A percentile compares a stretch with the other conserved stretches of the same genome.
These are phyloP conservation scores for Arthrobotrys sphaeroides DNA, from an alignment of 2,329 filamentous ascomycete species.

Conservation along the genomic window DNA sequence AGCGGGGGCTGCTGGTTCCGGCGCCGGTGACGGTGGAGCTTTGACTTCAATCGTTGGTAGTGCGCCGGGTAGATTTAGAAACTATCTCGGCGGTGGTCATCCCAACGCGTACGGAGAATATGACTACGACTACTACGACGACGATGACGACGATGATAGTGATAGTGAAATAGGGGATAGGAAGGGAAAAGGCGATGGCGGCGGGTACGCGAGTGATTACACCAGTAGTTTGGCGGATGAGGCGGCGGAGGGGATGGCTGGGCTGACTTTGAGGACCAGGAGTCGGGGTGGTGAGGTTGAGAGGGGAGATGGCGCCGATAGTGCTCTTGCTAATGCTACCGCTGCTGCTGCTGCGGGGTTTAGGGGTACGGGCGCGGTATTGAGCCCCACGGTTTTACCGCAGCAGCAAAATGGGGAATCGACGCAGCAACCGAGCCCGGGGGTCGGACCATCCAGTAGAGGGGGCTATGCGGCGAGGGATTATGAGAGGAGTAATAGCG, in stretches of 20 bases:
- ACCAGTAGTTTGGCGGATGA: slow-evolving; percentile 22
- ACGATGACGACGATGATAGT: slow-evolving; percentile 59
- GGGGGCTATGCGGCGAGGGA: slow-evolving; percentile 15
- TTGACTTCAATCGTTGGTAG: slow-evolving; percentile 40
- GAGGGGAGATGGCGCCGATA: neutral
- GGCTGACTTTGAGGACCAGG: slow-evolving; percentile 22
- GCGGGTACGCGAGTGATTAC: slow-evolving; percentile 1
- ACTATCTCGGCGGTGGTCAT: slow-evolving; percentile 53
- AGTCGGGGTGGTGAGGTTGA: neutral
- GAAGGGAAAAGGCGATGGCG: neutral
- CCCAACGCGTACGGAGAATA: no score
- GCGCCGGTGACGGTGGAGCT: slow-evolving; percentile 21
- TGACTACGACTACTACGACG: slow-evolving; percentile 33
- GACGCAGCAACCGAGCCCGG: slow-evolving; percentile 18
- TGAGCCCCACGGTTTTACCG: slow-evolving; percentile 18
- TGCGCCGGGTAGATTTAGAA: slow-evolving; percentile 36
- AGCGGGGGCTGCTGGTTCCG: slow-evolving; percentile 58
- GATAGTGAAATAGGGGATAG: slow-evolving; percentile 57
- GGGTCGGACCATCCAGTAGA: slow-evolving; percentile 16
- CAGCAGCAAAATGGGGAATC: neutral
- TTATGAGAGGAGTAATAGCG: slow-evolving; percentile 19
- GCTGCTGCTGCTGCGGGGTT: slow-evolving; percentile 1
- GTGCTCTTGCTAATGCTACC: no score
- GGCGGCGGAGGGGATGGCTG: slow-evolving; percentile 38
- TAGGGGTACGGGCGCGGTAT: slow-evolving; percentile 35